Evolutionary conservation across 106 monocot species (phyloP).

Genomic region (Platanthera zijinensis): DNA sequence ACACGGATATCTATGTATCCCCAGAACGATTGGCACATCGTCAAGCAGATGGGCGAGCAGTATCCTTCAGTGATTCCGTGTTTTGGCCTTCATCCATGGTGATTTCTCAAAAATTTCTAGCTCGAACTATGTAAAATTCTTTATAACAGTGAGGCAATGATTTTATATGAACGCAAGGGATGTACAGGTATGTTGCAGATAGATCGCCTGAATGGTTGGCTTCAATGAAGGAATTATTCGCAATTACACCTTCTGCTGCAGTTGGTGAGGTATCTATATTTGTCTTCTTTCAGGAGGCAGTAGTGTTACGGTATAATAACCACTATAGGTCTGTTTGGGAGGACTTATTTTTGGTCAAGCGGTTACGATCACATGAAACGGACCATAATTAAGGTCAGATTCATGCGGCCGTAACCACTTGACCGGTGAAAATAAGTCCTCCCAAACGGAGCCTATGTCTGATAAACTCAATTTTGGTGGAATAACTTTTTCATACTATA

Average conservation of each 20-base stretch:
- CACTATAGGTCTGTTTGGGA: too few relatives aligned
- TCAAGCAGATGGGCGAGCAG: slow-evolving; percentile 49
- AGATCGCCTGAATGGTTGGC: slow-evolving; percentile 41
- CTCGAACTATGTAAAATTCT: not conserved
- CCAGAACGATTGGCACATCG: slow-evolving; percentile 46
- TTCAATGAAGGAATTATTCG: slow-evolving; percentile 14
- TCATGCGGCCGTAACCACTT: too few relatives aligned
- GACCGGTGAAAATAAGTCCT: too few relatives aligned
- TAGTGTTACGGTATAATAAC: too few relatives aligned
- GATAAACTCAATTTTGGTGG: too few relatives aligned
- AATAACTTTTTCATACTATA: too few relatives aligned
- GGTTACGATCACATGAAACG: too few relatives aligned
- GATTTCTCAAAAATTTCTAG: not conserved
- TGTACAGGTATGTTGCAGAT: slow-evolving; percentile 17
- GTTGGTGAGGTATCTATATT: slow-evolving; percentile 13
- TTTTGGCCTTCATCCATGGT: slow-evolving; percentile 55
- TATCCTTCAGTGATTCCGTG: slow-evolving; percentile 34
- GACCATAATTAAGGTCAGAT: too few relatives aligned
- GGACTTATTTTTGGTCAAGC: too few relatives aligned
- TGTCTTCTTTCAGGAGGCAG: not conserved
- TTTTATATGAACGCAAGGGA: not conserved
- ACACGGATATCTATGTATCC: not conserved
- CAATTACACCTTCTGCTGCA: slow-evolving; percentile 14
- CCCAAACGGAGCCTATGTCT: too few relatives aligned
- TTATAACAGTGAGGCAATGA: not conserved